Conservation (phyloP, 2,329 filamentous ascomycete genomes). For the Fusarium miscanthi region DNA sequence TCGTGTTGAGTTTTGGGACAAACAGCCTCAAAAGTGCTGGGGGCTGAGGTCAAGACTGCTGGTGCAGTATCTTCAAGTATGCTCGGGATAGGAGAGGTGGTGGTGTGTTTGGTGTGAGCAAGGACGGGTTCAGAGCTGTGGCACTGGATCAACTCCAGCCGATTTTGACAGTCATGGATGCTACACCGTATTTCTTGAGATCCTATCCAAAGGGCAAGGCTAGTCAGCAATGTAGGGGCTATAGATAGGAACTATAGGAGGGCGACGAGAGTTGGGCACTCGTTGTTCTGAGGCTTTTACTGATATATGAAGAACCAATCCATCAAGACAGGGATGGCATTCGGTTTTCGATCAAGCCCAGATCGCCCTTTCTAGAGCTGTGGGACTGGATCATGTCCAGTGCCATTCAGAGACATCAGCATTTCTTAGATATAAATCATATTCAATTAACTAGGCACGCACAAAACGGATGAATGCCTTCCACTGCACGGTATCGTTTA, state of each 20-base stretch:
- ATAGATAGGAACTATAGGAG: slow-evolving; percentile 17
- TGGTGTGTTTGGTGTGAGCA: neutral
- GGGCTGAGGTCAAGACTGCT: neutral
- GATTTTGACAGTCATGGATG: neutral
- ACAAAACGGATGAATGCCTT: neutral
- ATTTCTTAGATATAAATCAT: slow-evolving; percentile 2
- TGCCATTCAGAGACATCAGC: slow-evolving; percentile 4
- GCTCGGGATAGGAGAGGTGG: neutral
- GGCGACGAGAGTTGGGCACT: slow-evolving; percentile 5
- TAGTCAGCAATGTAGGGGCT: slow-evolving; percentile 8
- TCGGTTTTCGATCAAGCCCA: neutral
- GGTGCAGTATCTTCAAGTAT: neutral
- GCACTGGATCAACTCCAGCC: neutral
- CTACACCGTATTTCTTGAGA: neutral
- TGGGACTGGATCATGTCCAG: neutral
- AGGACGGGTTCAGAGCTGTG: neutral
- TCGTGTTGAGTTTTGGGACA: neutral
- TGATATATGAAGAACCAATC: neutral
- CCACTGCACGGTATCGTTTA: neutral
- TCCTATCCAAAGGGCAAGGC: neutral
- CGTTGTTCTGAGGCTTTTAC: slow-evolving; percentile 1
- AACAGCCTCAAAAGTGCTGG: neutral
- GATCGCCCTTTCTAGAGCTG: neutral
- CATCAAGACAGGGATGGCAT: neutral
- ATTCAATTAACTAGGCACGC: neutral